Base-by-base conservation (phyloP, 768 basidiomycete species). In the Panaeolus papilionaceus region DNA sequence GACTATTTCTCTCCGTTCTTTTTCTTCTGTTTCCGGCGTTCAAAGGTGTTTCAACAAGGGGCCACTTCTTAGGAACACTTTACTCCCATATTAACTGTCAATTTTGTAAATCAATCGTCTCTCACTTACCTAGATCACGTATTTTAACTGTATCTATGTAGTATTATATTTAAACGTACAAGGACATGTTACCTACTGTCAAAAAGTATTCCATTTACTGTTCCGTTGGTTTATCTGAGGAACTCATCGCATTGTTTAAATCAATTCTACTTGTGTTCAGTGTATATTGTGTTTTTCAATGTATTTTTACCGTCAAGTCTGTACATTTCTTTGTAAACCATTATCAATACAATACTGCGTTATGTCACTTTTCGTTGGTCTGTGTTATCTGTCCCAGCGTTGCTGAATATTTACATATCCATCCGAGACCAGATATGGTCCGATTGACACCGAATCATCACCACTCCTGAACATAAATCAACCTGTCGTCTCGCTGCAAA, bases 81-180 rank as follows among this genome's bases (percentile, higher is more conserved):
- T 23, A 37, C 14, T 11, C 33, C 54, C 54, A 10, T 37, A 33
- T 33, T 33, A 58, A 58, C 54, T 33, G 16, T 58, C 28, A 58
- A 37, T 37, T 58, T 58, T 58, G 54, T 58, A 58, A 58, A 58
- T 28, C 33, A 2, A 58, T 23, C 54, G 14, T 58, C 28, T 58
- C 26, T 33, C 33, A 58, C 54, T 58, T 16, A 28, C 33, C 33
- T 58, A 28, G 54, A 58, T 37, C 54, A 58, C 54, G 33, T 16
- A 58, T 58, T 58, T 58, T 28, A 58, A 58, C 54, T 58, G 54
- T 58, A 58, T 58, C 54, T 58, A 37, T 58, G 54, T 58, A 33
- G 28, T 37, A 28, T 14, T 58, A 58, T 37, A 9, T n/a, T 16
- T 23, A 58, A 14, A 58, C 12, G 33, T 14, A 58, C 54, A 33